Base-by-base conservation (phyloP, 108 stramenopile genomes). In the Chaetoceros tenuissimus region DNA sequence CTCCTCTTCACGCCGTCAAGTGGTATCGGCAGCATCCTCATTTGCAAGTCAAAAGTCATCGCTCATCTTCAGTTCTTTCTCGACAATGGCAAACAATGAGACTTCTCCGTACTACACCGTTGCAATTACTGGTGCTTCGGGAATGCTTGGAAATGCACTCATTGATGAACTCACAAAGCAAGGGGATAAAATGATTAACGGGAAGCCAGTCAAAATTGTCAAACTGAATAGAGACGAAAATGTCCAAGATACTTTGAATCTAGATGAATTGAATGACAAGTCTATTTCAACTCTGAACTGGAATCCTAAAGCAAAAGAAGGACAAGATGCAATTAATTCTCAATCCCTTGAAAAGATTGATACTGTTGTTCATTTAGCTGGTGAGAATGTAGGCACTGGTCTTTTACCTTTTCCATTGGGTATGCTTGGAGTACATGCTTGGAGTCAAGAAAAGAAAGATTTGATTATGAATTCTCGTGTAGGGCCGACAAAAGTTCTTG, bases 351-450 rank as follows among this genome's bases (percentile, higher is more conserved):
- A 63, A 16, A 31, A 63, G 24, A 66, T 79, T 52, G 73, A 79
- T 51, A 70, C 78, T 1, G 44, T 79, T 2, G 63, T 79, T 1
- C 78, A 79, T 50, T 47, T 79, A 40, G 51, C 66, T 18, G 78
- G 78, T 3, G 78, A 79, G 40, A 79, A 79, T 46, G 64, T 79
- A 19, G 62, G 62, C 40, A 79, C 78, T 10, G 78, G 78, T 3
- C 24, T 71, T 19, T 62, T 62, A 27, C 40, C 60, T 20, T 60
- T 60, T n/a, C 70, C 73, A 34, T 51, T 79, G 22, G 78, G 72
- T n/a, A 67, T 73, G 28, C 46, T 75, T 3, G 78, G 78, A 3
- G 61, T 79, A 45, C 70, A 67, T 24, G 67, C 78, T 7, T 79
- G 78, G 78, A 79, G 63, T 7, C 60, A 63, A 16, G 66, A 53